Conservation (phyloP, 1,139 yeast genomes). For the Yamadazyma buinensis region DNA sequence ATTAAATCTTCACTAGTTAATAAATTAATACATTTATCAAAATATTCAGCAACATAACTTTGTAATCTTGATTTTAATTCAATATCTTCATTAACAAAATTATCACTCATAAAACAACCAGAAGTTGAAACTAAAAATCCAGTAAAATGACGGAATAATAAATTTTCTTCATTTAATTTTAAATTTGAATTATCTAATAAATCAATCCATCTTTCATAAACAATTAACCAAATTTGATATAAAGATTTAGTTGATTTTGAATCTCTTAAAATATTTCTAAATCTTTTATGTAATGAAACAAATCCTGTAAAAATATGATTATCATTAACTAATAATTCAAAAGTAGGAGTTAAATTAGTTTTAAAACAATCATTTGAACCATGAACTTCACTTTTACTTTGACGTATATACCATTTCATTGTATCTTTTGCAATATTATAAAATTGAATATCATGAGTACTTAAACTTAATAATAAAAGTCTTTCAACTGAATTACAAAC, state of each 20-base stretch:
- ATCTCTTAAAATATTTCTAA: conserved; percentile 54
- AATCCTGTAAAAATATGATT: conserved; percentile 66
- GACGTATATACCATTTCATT: conserved; percentile 44
- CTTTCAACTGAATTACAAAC: conserved; percentile 31
- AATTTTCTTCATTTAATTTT: conserved; percentile 27
- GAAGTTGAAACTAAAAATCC: conserved; percentile 60
- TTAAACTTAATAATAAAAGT: conserved; percentile 44
- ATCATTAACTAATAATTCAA: conserved; percentile 50
- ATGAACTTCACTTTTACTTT: conserved; percentile 16
- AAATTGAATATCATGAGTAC: conserved; percentile 57
- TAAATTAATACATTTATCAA: conserved; percentile 48
- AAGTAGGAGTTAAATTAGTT: conserved; percentile 41
- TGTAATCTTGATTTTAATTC: conserved; percentile 25
- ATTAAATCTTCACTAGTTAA: conserved; percentile 49
- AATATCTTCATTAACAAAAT: conserved; percentile 22
- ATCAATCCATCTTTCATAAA: conserved; percentile 53
- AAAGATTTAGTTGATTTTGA: conserved; percentile 59
- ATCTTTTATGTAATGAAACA: conserved; percentile 70
- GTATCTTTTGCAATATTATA: conserved; percentile 50
- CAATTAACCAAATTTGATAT: conserved; percentile 57
- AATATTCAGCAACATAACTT: conserved; percentile 37
- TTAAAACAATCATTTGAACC: conserved; percentile 9
- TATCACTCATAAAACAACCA: conserved; percentile 46
- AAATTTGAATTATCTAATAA: conserved; percentile 20
- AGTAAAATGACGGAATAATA: conserved; percentile 56